Conservation (phyloP, 2,329 filamentous ascomycete species). For the Diaporthe amygdali region DNA sequence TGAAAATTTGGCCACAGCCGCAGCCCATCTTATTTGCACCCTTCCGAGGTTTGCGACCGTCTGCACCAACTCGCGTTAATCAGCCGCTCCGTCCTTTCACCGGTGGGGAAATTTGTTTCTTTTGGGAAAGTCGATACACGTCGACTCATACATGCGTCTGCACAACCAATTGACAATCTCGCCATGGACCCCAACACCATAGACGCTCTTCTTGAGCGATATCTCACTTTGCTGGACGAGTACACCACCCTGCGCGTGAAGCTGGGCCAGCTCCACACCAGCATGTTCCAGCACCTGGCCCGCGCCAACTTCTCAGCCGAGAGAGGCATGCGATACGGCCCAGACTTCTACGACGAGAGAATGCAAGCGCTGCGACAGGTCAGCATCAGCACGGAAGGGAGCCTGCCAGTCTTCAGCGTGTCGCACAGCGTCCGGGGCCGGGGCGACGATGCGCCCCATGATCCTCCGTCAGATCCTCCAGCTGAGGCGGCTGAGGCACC, state of each 20-base stretch:
- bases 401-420: constrained; percentile 32
- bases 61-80: background rate
- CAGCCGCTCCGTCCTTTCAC: background rate
- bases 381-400: constrained; percentile 30
- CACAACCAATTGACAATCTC: constrained; percentile 3
- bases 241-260: constrained; percentile 65
- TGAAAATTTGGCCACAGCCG: background rate
- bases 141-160: background rate
- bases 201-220: constrained; percentile 68
- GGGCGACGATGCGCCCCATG: background rate
- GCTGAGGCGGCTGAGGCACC: background rate
- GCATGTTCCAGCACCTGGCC: constrained; percentile 66
- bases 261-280: constrained; percentile 59
- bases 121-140: background rate
- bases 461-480: background rate
- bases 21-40: constrained; percentile 3
- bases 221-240: constrained; percentile 69
- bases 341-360: constrained; percentile 74
- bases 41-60: background rate
- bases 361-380: constrained; percentile 67
- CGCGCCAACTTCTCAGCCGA: constrained; percentile 77
- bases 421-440: background rate
- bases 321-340: constrained; percentile 68
- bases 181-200: constrained; percentile 48
- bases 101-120: background rate